Base-by-base conservation (phyloP, 495 filamentous ascomycete genomes). In the Aspergillus indologenus region DNA sequence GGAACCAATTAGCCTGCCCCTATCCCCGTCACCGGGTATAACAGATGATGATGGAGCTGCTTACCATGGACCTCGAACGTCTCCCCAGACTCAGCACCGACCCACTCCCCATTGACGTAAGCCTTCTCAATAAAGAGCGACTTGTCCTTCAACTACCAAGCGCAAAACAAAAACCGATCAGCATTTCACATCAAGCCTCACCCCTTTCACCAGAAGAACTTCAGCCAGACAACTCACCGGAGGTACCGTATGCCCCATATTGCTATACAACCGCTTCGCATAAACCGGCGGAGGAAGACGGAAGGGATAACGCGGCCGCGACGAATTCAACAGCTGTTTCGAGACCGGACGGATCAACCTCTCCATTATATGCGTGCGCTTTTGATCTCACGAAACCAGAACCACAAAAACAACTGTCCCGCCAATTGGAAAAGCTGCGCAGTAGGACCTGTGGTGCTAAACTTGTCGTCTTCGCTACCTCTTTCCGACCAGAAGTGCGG, bases 61-160 rank as follows among this genome's bases (percentile, higher is more conserved):
- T 48, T 78, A 88, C 88, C 88, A 60, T 84, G 76, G 31, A 92
- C 87, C 54, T 90, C 82, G 65, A 96, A 96, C 20, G 89, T 92
- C 71, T 91, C 83, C 47, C 87, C 87, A 1, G 88, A 90, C 61
- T 82, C 77, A 43, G 90, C 85, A 54, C 77, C 80, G 49, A 94
- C 79, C 87, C 89, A 96, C 76, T 91, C 84, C 64, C 90, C 90
- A 72, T 95, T 90, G 62, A 96, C 85, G 66, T 92, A 96, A 61
- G 82, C 85, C 61, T 90, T 89, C 59, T 89, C 75, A 70, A 90
- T 92, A 66, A 96, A 84, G 22, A 96, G 83, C 4, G 89, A 90
- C 24, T 83, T 81, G 65, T 96, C 91, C 74, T 88, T 91, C 65
- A 96, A 84, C 90, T 90, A 60, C n/a, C n/a, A n/a, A n/a, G n/a